A percentile compares a stretch with the other conserved stretches of the same genome.
phyloP scores from a whole-genome alignment of 176 grass and related monocot species.

The Tillandsia fasciculata region DNA sequence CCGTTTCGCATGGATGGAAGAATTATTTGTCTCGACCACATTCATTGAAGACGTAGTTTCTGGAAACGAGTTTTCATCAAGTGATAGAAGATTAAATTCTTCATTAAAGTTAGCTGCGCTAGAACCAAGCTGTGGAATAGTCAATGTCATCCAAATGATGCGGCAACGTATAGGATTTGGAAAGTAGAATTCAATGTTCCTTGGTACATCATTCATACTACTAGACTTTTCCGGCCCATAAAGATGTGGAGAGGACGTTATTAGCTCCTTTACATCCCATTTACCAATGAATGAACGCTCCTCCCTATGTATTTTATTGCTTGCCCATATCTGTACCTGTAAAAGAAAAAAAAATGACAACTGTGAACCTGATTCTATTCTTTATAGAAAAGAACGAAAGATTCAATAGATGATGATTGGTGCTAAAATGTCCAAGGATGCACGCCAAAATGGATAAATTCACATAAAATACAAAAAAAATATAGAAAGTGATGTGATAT shows the following conservation, averaged over 20 bases:
- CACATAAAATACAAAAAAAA: too few relatives aligned
- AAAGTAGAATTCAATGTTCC: constrained; percentile 83
- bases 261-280: constrained; percentile 63
- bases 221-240: constrained; percentile 55
- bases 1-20: constrained; percentile 84
- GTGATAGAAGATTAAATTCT: constrained; percentile 73
- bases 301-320: constrained; percentile 83
- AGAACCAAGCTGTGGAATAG: constrained; percentile 36
- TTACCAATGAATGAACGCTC: constrained; percentile 76
- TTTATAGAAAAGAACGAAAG: not conserved
- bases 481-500: too few relatives aligned
- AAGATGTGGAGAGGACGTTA: constrained; percentile 55
- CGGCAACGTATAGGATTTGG: constrained; percentile 70
- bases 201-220: constrained; percentile 39
- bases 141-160: constrained; percentile 80
- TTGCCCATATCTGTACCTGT: constrained; percentile 96
- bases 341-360: constrained; percentile 17
- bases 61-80: constrained; percentile 43
- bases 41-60: constrained; percentile 23
- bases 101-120: constrained; percentile 31
- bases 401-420: too few relatives aligned
- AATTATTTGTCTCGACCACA: constrained; percentile 20
- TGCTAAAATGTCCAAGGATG: too few relatives aligned
- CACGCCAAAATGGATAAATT: too few relatives aligned
- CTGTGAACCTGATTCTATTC: not conserved